Base-by-base conservation (phyloP, 352 stramenopile species). In the Phytophthora colocasiae region DNA sequence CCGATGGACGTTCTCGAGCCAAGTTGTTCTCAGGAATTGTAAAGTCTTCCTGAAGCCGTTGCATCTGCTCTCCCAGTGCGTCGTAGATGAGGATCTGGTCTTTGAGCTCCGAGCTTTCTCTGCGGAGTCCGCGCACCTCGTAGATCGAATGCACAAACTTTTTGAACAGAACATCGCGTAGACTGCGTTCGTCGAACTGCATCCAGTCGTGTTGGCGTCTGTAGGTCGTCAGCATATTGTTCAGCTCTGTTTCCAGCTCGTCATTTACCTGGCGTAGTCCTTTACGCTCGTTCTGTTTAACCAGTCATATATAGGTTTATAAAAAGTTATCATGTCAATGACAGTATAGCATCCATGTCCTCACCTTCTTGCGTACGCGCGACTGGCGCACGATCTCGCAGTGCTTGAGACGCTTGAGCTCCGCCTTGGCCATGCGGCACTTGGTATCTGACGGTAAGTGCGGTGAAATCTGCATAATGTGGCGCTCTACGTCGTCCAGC, bases 331-430 rank as follows among this genome's bases (percentile, higher is more conserved):
- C 0, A 2, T 3, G 15, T 19, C 6, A 34, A 10, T 32, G 0
- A 49, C 51, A 58, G 24, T 3, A 53, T 49, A 54, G 29, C 8
- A 29, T 2, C 15, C 7, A 11, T 38, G 19, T 36, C 80, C 63
- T 6, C n/a, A 54, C 49, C 71, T 93, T 93, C 60, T 93, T 93
- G 50, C 83, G 79, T n/a, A 87, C 77, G 43, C 85, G 85, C 26
- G 82, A 91, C 75, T 93, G 82, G 12, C 85, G 82, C 69, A 93
- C 85, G 2, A 75, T 91, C 73, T 91, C 85, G 66, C 80, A 90
- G 68, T 93, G 85, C 60, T 90, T 90, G 29, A 93, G 81, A 17
- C 85, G 82, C 56, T 84, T 86, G 53, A 90, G 74, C 60, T 93
- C 85, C 44, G 85, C 82, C 47, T 89, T 85, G 39, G 75, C 79